These are phyloP conservation scores for Pseudognaphalium luteoalbum DNA, from an alignment of 129 eudicot species.

Conservation along the genomic window DNA sequence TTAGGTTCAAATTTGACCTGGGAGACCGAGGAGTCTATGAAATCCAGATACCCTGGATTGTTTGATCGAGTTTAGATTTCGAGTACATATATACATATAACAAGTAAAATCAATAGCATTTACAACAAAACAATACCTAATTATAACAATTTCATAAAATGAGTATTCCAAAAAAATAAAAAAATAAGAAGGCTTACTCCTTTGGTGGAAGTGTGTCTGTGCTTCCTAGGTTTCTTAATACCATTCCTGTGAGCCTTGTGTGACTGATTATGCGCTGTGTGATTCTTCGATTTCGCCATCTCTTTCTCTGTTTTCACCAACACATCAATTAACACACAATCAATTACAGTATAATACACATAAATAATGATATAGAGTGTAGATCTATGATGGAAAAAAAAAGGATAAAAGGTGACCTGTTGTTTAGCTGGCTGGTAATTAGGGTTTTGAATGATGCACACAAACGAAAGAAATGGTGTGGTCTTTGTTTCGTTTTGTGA, in stretches of 20 bases:
- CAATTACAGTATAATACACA: neutral
- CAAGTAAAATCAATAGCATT: neutral
- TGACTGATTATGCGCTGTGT: constrained; percentile 82
- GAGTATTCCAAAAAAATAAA: too few relatives aligned
- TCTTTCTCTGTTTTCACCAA: neutral
- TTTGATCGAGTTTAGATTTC: too few relatives aligned
- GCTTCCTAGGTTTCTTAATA: constrained; percentile 81
- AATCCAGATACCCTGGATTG: too few relatives aligned
- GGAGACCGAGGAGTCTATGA: too few relatives aligned
- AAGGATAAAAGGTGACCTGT: neutral
- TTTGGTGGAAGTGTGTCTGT: constrained; percentile 78
- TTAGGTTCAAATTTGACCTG: too few relatives aligned
- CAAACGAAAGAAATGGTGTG: neutral
- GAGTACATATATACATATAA: too few relatives aligned
- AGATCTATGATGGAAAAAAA: neutral
- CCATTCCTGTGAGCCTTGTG: constrained; percentile 78
- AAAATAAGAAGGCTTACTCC: constrained; percentile 40
- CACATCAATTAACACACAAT: constrained; percentile 8
- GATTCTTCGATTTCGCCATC: constrained; percentile 76
- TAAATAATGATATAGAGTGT: too few relatives aligned
- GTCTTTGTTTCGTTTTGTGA: neutral
- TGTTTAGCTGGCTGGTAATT: neutral
- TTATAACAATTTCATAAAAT: too few relatives aligned
- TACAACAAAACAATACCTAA: too few relatives aligned
- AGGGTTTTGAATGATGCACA: neutral